Evolutionary conservation across 441 rosid species (phyloP), one percentile per base, ranked within the genome.

Genomic region (Mallotus repandus): DNA sequence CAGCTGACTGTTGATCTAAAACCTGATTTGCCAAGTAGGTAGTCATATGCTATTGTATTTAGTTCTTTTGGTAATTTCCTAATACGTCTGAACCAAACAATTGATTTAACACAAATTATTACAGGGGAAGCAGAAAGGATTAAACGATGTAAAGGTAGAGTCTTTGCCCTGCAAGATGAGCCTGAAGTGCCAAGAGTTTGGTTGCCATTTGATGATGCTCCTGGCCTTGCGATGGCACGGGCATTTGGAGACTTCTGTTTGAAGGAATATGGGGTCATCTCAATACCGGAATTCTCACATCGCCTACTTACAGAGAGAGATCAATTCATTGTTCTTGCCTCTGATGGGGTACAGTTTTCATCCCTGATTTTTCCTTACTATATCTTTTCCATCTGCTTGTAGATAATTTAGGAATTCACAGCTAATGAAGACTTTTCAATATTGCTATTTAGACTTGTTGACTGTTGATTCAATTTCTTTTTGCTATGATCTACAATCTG

Each of bases 221-320:
- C 98, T 50, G 99, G 99, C 60, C 80, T 96, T 25, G 99, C 99
- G 72, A 96, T 96, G 98, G 99, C 99, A 55, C 90, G 99, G 68
- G 99, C 99, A 32, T 96, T 96, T 71, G 99, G 99, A 18, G 99
- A 96, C 81, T 96, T 96, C 78, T 96, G 99, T 84, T 78, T 96
- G 74, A 96, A 96, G 88, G 98, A 96, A 18, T 96, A 93, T 74
- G 99, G 99, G 57, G 98, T 96, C 59, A 96, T 96, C 66, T 96
- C 98, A 0, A 77, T 93, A 70, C 99, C 98, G 5, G 99, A 94
- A 74, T 86, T 96, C 74, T 88, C 98, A 66, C 96, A 92, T 74
- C 89, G 90, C 19, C 29, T 83, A 50, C 92, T 96, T 50, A 91
- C 96, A 0, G 99, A 96, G 21, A 84, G 76, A 74, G 99, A 96